These are phyloP conservation scores for Xylaria sp. DNA, from an alignment of 2,329 filamentous ascomycete genomes.

Conservation along the genomic window DNA sequence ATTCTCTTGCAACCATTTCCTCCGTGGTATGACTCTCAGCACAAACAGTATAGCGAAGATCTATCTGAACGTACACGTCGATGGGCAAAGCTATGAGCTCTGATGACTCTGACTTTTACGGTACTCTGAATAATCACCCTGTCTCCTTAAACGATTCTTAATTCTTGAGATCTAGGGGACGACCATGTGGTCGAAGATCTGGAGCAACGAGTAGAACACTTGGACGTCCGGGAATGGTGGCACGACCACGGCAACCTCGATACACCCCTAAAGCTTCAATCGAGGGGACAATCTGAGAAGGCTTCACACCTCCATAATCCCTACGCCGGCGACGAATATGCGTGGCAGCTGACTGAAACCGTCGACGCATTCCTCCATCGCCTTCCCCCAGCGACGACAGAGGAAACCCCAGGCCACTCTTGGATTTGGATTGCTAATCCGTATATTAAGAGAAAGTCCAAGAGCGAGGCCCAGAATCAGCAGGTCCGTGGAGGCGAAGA, in stretches of 20 bases:
- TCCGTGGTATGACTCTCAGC: neutral
- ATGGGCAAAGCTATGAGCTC: slow-evolving; percentile 44
- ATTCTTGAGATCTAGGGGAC: slow-evolving; percentile 54
- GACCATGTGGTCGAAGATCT: slow-evolving; percentile 54
- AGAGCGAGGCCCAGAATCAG: slow-evolving; percentile 44
- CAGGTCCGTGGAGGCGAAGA: slow-evolving; percentile 53
- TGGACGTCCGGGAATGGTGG: slow-evolving; percentile 60
- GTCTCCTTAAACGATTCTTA: slow-evolving; percentile 11
- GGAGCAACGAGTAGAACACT: slow-evolving; percentile 55
- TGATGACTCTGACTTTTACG: slow-evolving; percentile 65
- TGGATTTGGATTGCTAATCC: slow-evolving; percentile 81
- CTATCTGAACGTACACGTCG: neutral
- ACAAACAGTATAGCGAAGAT: neutral
- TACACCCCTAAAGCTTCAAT: slow-evolving; percentile 34
- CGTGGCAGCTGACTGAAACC: slow-evolving; percentile 69
- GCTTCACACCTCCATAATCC: slow-evolving; percentile 58
- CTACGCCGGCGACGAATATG: slow-evolving; percentile 59
- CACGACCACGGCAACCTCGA: slow-evolving; percentile 30
- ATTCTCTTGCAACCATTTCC: neutral
- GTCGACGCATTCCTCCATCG: slow-evolving; percentile 69
- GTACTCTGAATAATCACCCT: slow-evolving; percentile 41
- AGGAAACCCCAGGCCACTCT: slow-evolving; percentile 49
- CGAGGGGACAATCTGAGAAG: slow-evolving; percentile 13
- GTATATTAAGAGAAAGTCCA: slow-evolving; percentile 49
- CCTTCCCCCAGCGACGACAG: slow-evolving; percentile 69